Base-by-base conservation (phyloP, 345 rosid species). In the Ricinus communis region DNA sequence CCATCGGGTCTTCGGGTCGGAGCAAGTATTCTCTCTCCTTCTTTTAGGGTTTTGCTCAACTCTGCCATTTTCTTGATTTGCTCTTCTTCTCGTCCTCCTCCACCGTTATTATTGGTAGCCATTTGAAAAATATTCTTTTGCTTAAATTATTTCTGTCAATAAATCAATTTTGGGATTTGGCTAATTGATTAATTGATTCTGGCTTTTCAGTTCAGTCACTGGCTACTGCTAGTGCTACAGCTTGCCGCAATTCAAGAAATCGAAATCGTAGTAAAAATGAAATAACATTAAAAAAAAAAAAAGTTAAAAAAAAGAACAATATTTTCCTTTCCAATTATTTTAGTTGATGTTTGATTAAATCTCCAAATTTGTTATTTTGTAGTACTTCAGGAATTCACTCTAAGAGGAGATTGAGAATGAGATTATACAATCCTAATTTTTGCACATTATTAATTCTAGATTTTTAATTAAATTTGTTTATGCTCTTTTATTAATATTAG, bases 1-100 rank as follows among this genome's bases (percentile, higher is more conserved):
- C 97, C 97, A 77, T 95, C 96, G 51, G 99, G 96, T 76, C 98
- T 83, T 53, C 90, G 83, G 16, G 87, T 87, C 15, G 99, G 99
- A 28, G 87, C 97, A 56, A 95, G 43, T 68, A 93, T 84, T 54
- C 98, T 82, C 78, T 95, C 99, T n/a, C 99, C 98, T 82, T 90
- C 97, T 80, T 93, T 95, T 77, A 90, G 93, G 90, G 85, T 90
- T 89, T 89, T 83, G 86, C 89, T 83, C 45, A 88, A 69, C 81
- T 92, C 97, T 49, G 85, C 88, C 93, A 87, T 87, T 74, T 74
- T 73, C 70, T 72, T 78, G 76, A 68, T 70, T 14, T 80, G 84
- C 52, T 85, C 91, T 52, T 79, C 95, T 33, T 74, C 84, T 65
- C 73, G 90, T 52, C 78, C 95, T 33, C 73, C 84, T 65, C 73